Evolutionary conservation across 1,284 basidiomycete species (phyloP), one percentile per base, ranked within the genome.

Genomic region (Tylopilus sp.): DNA sequence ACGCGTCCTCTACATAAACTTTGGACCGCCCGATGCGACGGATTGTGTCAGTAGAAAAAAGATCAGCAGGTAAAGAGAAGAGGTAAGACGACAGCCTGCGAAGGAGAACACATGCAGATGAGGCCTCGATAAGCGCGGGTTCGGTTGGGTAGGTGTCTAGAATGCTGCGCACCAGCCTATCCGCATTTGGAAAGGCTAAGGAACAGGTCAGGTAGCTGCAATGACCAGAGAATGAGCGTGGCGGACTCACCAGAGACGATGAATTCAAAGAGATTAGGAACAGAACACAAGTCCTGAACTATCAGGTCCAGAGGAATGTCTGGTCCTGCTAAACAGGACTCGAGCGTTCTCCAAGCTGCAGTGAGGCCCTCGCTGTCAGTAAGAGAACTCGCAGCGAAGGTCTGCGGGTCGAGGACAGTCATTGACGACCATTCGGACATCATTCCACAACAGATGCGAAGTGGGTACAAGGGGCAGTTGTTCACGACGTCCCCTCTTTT

Each of bases 301-400:
- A 66, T 55, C 58, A 64, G 61, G 50, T 49, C 56, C 60, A 64
- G 56, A 47, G 34, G 43, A 0, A 37, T n/a, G 35, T 58, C 56
- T 55, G 64, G 51, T 26, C 48, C 60, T 53, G 49, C 53, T 60
- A 65, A 58, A 55, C 63, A 58, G 54, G 63, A 64, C 56, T 66
- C 56, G 49, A 63, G 53, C 18, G 23, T 49, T 29, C 31, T 49
- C 16, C 52, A 39, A 15, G 63, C 63, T 4, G 40, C 44, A 35
- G 33, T 26, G 21, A 56, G 52, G 15, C 54, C 58, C 12, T 53
- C 47, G 38, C 48, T 51, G 36, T 48, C 21, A 42, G 54, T 50
- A 25, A 66, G 49, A 28, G 8, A 35, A 21, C 48, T 46, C 13
- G 48, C 46, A 49, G 56, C 26, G 31, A 63, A 55, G 37, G 39